Base-by-base conservation (phyloP, 1,139 yeast genomes). In the Blastobotrys serpentis region DNA sequence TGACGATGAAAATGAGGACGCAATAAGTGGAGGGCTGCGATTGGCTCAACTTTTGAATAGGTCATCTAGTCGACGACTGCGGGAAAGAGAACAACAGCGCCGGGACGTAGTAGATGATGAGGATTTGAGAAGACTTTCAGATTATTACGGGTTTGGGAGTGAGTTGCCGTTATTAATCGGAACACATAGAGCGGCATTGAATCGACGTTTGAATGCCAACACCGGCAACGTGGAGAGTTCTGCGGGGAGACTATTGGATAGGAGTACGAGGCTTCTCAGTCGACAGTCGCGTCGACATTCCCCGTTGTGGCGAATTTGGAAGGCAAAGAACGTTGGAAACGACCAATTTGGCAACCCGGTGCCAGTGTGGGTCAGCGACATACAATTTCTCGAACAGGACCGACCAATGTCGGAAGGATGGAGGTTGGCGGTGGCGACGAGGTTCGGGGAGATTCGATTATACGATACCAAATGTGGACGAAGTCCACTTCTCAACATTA, bases 351-450 rank as follows among this genome's bases (percentile, higher is more conserved):
- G 56, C 8, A 48, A 46, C n/a, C 29, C 41, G 17, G 41, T 43
- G 11, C 56, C 68, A 4, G 56, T 62, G 1, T 67, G 71, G 71
- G 53, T 65, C 22, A 59, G 66, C 40, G 70, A 65, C 34, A 49
- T 64, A n/a, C 58, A 54, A 40, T 67, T 67, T 49, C 47, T 66
- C 32, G 66, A 65, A 41, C 42, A 56, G 4, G 56, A 58, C 25
- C 47, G 68, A 6, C 58, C 57, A 3, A 41, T 49, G 10, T 43
- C 51, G 0, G 52, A 51, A 10, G 66, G 66, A 18, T 66, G 64
- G 59, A 53, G 65, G 38, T 46, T 66, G 11, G 68, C 59, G 1
- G 56, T 59, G 11, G 56, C 62, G 13, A 65, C 69, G 8, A 49
- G 67, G 42, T 66, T 57, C 43, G 70, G 70, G 3, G 66, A 64